These are phyloP conservation scores for Nakaseomyces uthaithaninus DNA, from an alignment of 1,139 yeast species.

Conservation along the genomic window DNA sequence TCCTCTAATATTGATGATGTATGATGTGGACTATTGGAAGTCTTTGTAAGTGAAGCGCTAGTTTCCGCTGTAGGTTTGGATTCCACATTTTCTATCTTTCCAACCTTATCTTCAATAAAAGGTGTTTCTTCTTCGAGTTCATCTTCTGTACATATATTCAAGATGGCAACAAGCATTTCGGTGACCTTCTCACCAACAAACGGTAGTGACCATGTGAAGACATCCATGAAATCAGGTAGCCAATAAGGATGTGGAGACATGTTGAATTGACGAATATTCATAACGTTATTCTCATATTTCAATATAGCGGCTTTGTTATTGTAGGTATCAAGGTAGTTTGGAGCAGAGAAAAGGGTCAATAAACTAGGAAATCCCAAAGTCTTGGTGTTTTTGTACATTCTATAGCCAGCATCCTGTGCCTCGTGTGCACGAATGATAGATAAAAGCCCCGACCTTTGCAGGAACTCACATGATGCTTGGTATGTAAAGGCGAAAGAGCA, in stretches of 20 bases:
- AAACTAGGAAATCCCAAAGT: conserved; percentile 89
- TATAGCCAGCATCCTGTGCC: conserved; percentile 95
- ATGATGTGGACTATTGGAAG: neutral
- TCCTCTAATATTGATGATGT: conserved; percentile 25
- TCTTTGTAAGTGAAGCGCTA: neutral
- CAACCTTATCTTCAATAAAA: conserved; percentile 18
- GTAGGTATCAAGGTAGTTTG: conserved; percentile 87
- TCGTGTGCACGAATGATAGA: conserved; percentile 93
- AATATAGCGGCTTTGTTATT: conserved; percentile 94
- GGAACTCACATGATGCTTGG: conserved; percentile 72
- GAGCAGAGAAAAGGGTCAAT: conserved; percentile 90
- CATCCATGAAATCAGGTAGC: conserved; percentile 96
- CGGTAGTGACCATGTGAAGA: conserved; percentile 94
- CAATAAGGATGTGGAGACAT: conserved; percentile 93
- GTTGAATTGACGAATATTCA: conserved; percentile 94
- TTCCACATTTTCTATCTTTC: conserved; percentile 3
- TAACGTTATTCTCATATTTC: conserved; percentile 81
- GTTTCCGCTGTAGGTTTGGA: conserved; percentile 1
- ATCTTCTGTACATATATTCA: conserved; percentile 92
- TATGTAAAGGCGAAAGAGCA: conserved; percentile 89
- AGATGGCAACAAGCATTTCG: conserved; percentile 83
- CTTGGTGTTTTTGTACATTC: conserved; percentile 84
- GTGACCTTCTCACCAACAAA: conserved; percentile 96
- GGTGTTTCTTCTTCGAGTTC: conserved; percentile 60
- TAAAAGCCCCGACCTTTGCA: conserved; percentile 69